A percentile compares a stretch with the other conserved stretches of the same genome.
Evolutionary conservation across 2,329 filamentous ascomycete genomes (phyloP).

Genomic region (Colletotrichum nymphaeae): DNA sequence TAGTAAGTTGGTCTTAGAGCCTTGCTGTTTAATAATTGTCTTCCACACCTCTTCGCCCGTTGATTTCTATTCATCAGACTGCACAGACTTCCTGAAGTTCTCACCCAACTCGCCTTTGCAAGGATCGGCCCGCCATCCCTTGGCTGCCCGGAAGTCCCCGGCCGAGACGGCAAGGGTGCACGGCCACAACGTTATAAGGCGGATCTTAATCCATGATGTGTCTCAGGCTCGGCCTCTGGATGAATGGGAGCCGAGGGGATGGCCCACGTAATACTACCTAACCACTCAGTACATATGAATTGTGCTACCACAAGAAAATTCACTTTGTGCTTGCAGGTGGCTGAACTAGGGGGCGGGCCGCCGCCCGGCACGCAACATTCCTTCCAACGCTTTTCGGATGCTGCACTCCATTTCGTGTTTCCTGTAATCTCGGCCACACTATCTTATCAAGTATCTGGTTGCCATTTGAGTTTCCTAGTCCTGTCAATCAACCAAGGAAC

Average conservation of each 20-base stretch:
- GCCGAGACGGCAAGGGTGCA: not conserved
- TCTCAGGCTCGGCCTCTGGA: not conserved
- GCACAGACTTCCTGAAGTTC: not conserved
- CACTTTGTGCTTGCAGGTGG: not conserved
- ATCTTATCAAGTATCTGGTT: not conserved
- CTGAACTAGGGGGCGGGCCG: not conserved
- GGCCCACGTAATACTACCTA: not conserved
- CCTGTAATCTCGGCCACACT: not conserved
- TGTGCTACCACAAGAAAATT: not conserved
- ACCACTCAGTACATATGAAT: not conserved
- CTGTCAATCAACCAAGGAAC: not conserved
- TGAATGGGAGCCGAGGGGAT: not conserved
- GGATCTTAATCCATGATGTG: not conserved
- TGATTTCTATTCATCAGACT: not conserved
- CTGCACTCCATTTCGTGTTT: not conserved
- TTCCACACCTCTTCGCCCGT: not conserved
- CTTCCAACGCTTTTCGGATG: not conserved
- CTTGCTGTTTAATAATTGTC: not conserved
- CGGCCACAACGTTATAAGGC: slow-evolving; percentile 27
- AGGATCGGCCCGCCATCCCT: slow-evolving; percentile 24
- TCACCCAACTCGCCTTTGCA: not conserved
- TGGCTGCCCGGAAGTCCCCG: not conserved
- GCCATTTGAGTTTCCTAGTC: not conserved
- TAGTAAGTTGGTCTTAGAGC: not conserved
- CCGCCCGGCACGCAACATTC: not conserved